Base-by-base conservation (phyloP, 2,329 filamentous ascomycete genomes). In the Dryadomyces sulphureus region DNA sequence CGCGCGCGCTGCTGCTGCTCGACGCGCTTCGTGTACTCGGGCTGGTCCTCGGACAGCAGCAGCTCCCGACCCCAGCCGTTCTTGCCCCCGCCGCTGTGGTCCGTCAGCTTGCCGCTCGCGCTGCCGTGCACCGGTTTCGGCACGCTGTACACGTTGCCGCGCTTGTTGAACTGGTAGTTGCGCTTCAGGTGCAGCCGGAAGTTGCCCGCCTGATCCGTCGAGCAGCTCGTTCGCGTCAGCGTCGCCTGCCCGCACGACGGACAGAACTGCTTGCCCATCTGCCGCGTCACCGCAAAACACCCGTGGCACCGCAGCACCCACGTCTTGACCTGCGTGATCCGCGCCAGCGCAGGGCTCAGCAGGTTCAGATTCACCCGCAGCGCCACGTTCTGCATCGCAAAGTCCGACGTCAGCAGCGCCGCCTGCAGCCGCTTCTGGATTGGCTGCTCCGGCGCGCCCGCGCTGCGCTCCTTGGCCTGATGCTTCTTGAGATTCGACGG, bases 321-420 rank as follows among this genome's bases (percentile, higher is more conserved):
- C 12, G 84, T 90, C 62, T 88, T 90, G 53, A 96, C 74, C 49
- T 84, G 79, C 34, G 79, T 82, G 59, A 98, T 87, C 56, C 88
- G 79, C 51, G 84, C 75, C 50, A 96, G 77, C 74, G 0, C 85
- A 75, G 0, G 89, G 88, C 48, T 95, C 73, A 50, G 22, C 38
- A 48, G 43, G 43, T 62, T 62, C 14, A 98, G 76, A 65, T 95
- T 94, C 69, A 96, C 93, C 55, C 93, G 86, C 5, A 98, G 73
- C 2, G 92, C 76, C 7, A 96, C 88, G 60, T 96, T 96, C 66
- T 96, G 90, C 86, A 98, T 94, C 46, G 92, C 90, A 64, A 85
- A 96, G 68, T 98, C 92, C 47, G 84, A 88, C 1, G 92, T 96
- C 58, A 96, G 81, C 39, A 90, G 80, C n/a, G 88, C 90, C 16